Base-by-base conservation (phyloP, 805 yeast species). In the Teunomyces panamensis region DNA sequence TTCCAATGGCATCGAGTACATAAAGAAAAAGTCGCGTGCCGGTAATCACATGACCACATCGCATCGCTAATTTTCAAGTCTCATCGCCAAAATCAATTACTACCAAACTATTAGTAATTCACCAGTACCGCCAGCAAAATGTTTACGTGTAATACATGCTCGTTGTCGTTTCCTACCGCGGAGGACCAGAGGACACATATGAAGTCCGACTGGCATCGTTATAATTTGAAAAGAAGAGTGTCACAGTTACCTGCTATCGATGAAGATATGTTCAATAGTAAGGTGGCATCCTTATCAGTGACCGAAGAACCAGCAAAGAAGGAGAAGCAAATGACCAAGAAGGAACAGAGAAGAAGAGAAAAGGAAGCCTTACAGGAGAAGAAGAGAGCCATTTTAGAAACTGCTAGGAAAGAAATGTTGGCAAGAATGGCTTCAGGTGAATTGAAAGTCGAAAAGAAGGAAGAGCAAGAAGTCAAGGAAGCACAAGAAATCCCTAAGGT, bases 281-380 rank as follows among this genome's bases (percentile, higher is more conserved):
- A 62, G 42, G 62, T 62, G 17, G 58, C 64, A 3, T 47, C 57
- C 8, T 46, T 55, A 29, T 39, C 57, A 16, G 35, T 48, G 30
- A 56, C 52, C 27, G 44, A 52, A 3, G 58, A 54, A 27, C 48
- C 43, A 6, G 54, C 50, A 29, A 58, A 54, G 30, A 68, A 67
- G 41, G 60, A 56, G 14, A 62, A 63, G 45, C 69, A 64, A 44
- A 33, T 66, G n/a, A 68, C 78, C 9, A 79, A 78, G 65, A 78
- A 76, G 49, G 83, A 79, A 48, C 67, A 66, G 47, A 71, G 83
- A 57, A 69, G 75, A 53, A 71, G 65, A 53, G 78, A 78, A 39
- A 77, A 73, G 54, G 83, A 78, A 53, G 79, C 70, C 3, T 59
- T 80, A 28, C 59, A 69, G 14, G 80, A 73, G 50, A 77, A 77